Evolutionary conservation across 1,284 basidiomycete genomes (phyloP), one percentile per base, ranked within the genome.

Genomic region (Papiliotrema fonsecae): DNA sequence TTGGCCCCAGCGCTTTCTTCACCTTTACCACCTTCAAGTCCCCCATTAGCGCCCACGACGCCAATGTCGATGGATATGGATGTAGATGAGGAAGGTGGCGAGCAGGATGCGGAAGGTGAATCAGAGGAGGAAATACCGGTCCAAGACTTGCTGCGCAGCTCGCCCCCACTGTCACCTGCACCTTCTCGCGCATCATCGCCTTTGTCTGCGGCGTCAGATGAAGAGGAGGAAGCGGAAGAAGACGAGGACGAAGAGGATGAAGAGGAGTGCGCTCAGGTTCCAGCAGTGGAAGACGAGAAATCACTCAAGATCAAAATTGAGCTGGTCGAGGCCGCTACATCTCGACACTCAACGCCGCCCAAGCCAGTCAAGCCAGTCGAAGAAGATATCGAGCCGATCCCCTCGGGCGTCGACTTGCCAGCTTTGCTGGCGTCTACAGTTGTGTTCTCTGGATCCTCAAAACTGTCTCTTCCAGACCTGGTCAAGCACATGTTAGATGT

Each of bases 391-490:
- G 44, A 49, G n/a, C 60, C 60, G 5, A 44, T 61, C 24, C 71
- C 67, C 2, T 47, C 37, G 0, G 56, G 50, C 14, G 47, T 72
- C 25, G 74, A 75, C 54, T 50, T 73, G 4, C 54, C 67, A 0
- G 71, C 73, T 0, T 56, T 75, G 11, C 61, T 75, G 13, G 69
- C 70, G n/a, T 61, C 63, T 2, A 73, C 70, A 3, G 61, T 75
- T 14, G 74, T 75, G 4, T 75, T 75, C 51, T 70, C 67, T 6
- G 71, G 72, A n/a, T 62, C 58, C 4, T 70, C 69, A n/a, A 72
- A 72, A 43, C 60, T 72, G 26, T 62, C 62, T 35, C 55, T 71
- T 13, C 68, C 71, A 24, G 72, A 75, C 51, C 57, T 75, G 28
- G 69, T 74, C 43, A 71, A 69, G 49, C 60, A 64, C 14, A 66